phyloP scores from a whole-genome alignment of 257 asterid genomes.

The Solanum infundibuliforme region DNA sequence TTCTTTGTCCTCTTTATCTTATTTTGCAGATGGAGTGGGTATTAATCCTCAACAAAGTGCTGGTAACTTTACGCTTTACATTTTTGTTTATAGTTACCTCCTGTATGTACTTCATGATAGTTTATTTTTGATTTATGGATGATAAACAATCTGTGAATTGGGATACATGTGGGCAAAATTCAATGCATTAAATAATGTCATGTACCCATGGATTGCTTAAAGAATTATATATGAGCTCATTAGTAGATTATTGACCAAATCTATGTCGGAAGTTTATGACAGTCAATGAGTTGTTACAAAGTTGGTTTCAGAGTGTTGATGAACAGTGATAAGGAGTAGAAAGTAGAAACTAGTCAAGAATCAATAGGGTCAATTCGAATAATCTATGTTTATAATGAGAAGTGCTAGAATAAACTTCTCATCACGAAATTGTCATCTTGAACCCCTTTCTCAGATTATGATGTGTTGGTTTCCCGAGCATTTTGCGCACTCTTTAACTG shows the following conservation, averaged over 20 bases:
- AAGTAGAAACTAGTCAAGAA: neutral
- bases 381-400: neutral
- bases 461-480: neutral
- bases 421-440: neutral
- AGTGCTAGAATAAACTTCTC: neutral
- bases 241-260: neutral
- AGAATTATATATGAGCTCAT: neutral
- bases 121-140: neutral
- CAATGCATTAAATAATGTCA: neutral
- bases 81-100: neutral
- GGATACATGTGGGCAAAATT: neutral
- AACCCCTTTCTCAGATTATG: neutral
- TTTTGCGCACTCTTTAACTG: neutral
- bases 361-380: neutral
- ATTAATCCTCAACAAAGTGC: conserved; percentile 98
- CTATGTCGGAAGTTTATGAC: neutral
- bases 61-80: conserved; percentile 32
- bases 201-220: neutral
- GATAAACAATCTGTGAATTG: neutral
- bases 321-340: neutral
- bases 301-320: neutral
- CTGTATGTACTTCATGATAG: neutral
- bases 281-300: neutral
- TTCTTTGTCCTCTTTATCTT: neutral
- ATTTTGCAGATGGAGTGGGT: conserved; percentile 80